Evolutionary conservation across 768 basidiomycete genomes (phyloP).

Genomic region (Russula brevipes): DNA sequence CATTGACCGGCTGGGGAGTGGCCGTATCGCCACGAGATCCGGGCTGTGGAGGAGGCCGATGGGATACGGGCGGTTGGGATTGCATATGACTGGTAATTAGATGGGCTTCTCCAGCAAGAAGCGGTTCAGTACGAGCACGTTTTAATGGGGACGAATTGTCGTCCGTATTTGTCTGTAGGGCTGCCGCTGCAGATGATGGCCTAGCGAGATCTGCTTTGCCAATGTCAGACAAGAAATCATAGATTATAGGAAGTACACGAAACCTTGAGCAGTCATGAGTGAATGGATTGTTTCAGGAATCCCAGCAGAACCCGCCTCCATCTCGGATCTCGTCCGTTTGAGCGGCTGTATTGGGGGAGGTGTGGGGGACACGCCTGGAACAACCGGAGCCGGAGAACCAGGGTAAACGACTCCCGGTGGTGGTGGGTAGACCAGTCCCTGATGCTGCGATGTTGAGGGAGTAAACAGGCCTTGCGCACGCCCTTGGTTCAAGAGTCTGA

Average conservation of each 20-base stretch:
- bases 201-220: constrained; percentile 45
- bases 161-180: constrained; percentile 43
- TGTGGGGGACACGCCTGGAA: constrained; percentile 31
- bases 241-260: constrained; percentile 24
- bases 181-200: constrained; percentile 45
- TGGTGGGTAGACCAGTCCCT: constrained; percentile 43
- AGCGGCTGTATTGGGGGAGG: constrained; percentile 40
- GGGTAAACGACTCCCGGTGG: constrained; percentile 50
- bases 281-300: constrained; percentile 17
- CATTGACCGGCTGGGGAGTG: constrained; percentile 22
- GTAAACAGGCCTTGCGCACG: constrained; percentile 83
- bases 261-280: constrained; percentile 26
- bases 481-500: constrained; percentile 78
- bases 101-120: constrained; percentile 17
- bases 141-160: constrained; percentile 69
- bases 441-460: constrained; percentile 64
- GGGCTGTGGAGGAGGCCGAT: constrained; percentile 27
- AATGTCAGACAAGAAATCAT: constrained; percentile 41
- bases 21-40: constrained; percentile 29
- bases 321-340: constrained; percentile 62
- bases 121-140: constrained; percentile 56
- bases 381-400: constrained; percentile 44
- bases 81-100: background rate
- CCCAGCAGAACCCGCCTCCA: constrained; percentile 46
- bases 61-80: constrained; percentile 30